These are phyloP conservation scores for Saccharum hybrid DNA, from an alignment of 202 grass and related monocot species.

Conservation along the genomic window DNA sequence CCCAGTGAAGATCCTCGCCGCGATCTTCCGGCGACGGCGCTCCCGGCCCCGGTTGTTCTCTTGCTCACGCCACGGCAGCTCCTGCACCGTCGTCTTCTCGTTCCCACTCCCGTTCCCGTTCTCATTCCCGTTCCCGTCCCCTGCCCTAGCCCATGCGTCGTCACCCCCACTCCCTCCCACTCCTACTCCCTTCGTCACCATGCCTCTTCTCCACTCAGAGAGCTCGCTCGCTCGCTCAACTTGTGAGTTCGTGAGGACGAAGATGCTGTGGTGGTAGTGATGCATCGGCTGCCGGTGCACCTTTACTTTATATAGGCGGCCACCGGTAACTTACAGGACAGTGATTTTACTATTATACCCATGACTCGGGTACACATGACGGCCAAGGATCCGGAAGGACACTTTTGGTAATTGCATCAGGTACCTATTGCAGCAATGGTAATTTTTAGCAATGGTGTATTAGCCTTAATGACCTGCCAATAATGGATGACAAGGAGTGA, in stretches of 20 bases:
- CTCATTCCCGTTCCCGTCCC: background rate
- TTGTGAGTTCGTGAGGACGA: background rate
- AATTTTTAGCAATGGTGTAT: background rate
- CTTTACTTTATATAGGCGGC: background rate
- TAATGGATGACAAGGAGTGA: constrained; percentile 23
- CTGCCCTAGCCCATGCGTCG: background rate
- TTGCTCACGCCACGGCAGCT: constrained; percentile 67
- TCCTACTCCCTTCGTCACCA: background rate
- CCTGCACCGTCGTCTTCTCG: constrained; percentile 16
- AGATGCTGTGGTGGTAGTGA: background rate
- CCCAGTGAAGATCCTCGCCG: constrained; percentile 70
- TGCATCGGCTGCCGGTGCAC: background rate
- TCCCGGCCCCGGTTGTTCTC: constrained; percentile 88
- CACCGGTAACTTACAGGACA: background rate
- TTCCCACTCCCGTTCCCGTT: background rate
- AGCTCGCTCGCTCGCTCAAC: background rate
- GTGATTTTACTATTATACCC: background rate
- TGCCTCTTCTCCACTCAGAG: background rate
- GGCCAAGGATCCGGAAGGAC: background rate
- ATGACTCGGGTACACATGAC: background rate
- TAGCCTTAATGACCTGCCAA: background rate
- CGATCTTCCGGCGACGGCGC: constrained; percentile 51
- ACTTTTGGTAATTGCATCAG: background rate
- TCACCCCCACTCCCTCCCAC: constrained; percentile 14
- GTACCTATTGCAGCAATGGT: background rate